A percentile compares a stretch with the other conserved stretches of the same genome.
Evolutionary conservation across 495 filamentous ascomycete species (phyloP).

Genomic region (Lepidopterella palustris): DNA sequence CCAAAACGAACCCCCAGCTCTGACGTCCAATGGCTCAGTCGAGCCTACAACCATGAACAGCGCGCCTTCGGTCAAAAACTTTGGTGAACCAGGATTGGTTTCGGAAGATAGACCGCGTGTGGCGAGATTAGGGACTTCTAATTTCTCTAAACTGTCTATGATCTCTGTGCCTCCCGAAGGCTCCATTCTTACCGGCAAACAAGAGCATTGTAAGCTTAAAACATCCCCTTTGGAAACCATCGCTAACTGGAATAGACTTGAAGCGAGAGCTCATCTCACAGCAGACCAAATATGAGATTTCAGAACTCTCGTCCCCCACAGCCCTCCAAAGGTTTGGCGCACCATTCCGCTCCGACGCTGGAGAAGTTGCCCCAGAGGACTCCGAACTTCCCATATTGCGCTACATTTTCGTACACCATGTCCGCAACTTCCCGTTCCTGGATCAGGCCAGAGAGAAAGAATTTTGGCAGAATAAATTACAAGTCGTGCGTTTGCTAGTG

Average conservation of each 20-base stretch:
- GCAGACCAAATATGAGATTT: slow-evolving; percentile 83
- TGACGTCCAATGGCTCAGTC: slow-evolving; percentile 21
- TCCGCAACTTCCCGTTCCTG: slow-evolving; percentile 95
- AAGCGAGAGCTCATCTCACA: slow-evolving; percentile 90
- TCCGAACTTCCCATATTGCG: slow-evolving; percentile 89
- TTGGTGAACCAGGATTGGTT: slow-evolving; percentile 5
- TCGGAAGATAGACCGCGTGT: slow-evolving; percentile 8
- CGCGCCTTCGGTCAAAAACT: slow-evolving; percentile 9
- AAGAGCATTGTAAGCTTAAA: slow-evolving; percentile 76
- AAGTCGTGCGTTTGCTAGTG: slow-evolving; percentile 60
- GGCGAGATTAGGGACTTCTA: slow-evolving; percentile 20
- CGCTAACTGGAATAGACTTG: slow-evolving; percentile 59
- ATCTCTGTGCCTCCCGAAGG: slow-evolving; percentile 40
- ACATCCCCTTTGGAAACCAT: neutral
- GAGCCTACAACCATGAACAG: slow-evolving; percentile 21
- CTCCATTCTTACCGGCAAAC: slow-evolving; percentile 79
- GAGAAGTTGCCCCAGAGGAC: slow-evolving; percentile 88
- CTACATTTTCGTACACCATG: slow-evolving; percentile 97
- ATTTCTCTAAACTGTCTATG: slow-evolving; percentile 28
- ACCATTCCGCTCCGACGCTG: slow-evolving; percentile 84
- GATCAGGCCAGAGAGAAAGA: slow-evolving; percentile 95
- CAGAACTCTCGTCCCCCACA: slow-evolving; percentile 87
- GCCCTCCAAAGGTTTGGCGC: slow-evolving; percentile 92
- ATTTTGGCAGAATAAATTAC: slow-evolving; percentile 98
- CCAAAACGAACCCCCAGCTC: slow-evolving; percentile 3